A percentile compares a stretch with the other conserved stretches of the same genome.
These are phyloP conservation scores for Voacanga thouarsii DNA, from an alignment of 257 asterid genomes.

Conservation along the genomic window DNA sequence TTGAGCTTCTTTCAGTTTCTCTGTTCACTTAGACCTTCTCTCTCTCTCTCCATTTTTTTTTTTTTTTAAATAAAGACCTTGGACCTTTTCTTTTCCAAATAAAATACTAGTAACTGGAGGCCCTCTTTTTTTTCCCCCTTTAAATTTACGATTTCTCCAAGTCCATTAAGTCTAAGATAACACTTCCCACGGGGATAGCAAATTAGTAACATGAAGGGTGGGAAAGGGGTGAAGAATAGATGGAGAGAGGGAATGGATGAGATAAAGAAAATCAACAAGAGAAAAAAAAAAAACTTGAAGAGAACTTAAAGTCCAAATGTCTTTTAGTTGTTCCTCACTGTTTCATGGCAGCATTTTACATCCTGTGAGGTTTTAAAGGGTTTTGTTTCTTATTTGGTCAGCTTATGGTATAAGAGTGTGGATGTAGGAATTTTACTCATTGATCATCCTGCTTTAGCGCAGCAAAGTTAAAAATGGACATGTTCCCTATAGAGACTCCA, in stretches of 20 bases:
- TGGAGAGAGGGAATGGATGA: too few species aligned
- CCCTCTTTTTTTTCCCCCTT: too few species aligned
- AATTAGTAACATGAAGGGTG: neutral
- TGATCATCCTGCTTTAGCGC: slow-evolving; percentile 16
- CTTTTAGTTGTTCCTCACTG: neutral
- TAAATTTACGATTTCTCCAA: neutral
- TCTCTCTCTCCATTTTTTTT: too few species aligned
- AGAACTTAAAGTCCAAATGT: neutral
- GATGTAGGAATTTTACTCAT: neutral
- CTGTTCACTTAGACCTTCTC: neutral
- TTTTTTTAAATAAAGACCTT: neutral
- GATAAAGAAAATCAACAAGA: too few species aligned
- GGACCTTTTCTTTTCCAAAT: neutral
- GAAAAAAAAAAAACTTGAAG: too few species aligned
- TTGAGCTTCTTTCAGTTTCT: slow-evolving; percentile 9
- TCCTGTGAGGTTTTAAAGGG: neutral
- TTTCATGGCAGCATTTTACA: neutral
- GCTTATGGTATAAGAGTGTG: neutral
- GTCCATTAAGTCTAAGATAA: neutral
- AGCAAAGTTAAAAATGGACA: slow-evolving; percentile 92
- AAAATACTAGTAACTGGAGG: neutral
- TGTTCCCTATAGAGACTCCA: slow-evolving; percentile 89
- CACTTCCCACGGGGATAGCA: neutral
- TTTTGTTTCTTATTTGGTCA: neutral
- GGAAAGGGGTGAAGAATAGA: neutral